Base-by-base conservation (phyloP, 2,329 filamentous ascomycete species). In the Sarocladium kiliense region DNA sequence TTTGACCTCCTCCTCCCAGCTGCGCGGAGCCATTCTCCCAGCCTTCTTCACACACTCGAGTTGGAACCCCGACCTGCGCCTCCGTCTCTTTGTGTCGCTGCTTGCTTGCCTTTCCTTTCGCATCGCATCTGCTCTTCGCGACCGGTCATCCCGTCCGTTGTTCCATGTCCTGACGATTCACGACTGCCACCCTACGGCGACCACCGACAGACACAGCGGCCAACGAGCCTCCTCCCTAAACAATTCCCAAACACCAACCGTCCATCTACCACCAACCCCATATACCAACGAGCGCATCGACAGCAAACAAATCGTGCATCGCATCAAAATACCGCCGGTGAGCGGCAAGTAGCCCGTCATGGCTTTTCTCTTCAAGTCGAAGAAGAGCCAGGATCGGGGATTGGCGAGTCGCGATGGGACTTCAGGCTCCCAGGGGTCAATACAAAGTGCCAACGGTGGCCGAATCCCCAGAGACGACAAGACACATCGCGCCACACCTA, bases 331-430 rank as follows among this genome's bases (percentile, higher is more conserved):
- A 55, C 64, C 66, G 63, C 69, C 69, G 66, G 67, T 64, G 64
- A 67, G 69, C 70, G 70, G 65, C 67, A 65, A 64, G 68, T 66
- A 72, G 47, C 64, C 66, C 70, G 77, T 71, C 71, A 91, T 91
- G 88, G 85, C 88, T 62, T 91, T 91, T 71, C 79, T 91, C 59
- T 91, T 91, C 77, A 90, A 90, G 71, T 47, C 86, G 56, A 91
- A 91, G 74, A 91, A 89, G 73, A 80, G 82, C 66, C 85, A 87
- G 70, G 84, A 86, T 64, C 81, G 84, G 66, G 74, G 74, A 56
- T 68, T 80, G 61, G 73, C 76, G 54, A 80, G 75, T 66, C 79
- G 81, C 66, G 81, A 84, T 65, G 79, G 76, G 54, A 73, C 71
- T 58, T 65, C 72, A 25, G 71, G 69, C 54, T 75, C 77, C 6